Conservation (phyloP, 345 rosid genomes). For the Tarenaya hassleriana region DNA sequence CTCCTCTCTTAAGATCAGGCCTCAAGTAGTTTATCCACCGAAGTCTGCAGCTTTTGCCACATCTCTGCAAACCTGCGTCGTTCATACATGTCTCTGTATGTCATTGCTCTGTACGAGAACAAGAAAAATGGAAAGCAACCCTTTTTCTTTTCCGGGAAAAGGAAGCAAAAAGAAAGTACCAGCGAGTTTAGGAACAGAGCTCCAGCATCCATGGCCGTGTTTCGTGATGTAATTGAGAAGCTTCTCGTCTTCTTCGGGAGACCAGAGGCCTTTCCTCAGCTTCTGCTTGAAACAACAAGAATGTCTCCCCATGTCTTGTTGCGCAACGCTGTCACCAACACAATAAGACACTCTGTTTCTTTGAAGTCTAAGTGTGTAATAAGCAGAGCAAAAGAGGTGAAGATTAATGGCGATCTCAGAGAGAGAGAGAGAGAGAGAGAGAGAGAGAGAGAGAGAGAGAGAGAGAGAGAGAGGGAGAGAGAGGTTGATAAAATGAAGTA, state of each 20-base stretch:
- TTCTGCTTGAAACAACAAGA: constrained; percentile 76
- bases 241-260: constrained; percentile 87
- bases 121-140: no score
- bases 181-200: constrained; percentile 80
- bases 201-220: constrained; percentile 83
- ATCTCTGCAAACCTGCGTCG: constrained; percentile 66
- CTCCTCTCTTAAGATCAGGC: constrained; percentile 88
- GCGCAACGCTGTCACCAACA: constrained; percentile 24
- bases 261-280: constrained; percentile 82
- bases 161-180: constrained; percentile 32
- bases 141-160: neutral
- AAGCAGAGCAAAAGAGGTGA: no score
- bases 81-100: constrained; percentile 1
- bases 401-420: constrained; percentile 22
- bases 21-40: constrained; percentile 86
- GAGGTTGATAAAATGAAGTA: no score
- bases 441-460: no score
- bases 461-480: constrained; percentile 9
- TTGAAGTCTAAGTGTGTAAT: no score
- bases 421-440: no score
- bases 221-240: constrained; percentile 61
- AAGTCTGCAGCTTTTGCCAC: constrained; percentile 77
- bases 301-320: constrained; percentile 74
- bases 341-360: no score
- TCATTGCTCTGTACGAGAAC: no score